phyloP scores from a whole-genome alignment of 306 rosid genomes.

The Begonia fuchsioides region DNA sequence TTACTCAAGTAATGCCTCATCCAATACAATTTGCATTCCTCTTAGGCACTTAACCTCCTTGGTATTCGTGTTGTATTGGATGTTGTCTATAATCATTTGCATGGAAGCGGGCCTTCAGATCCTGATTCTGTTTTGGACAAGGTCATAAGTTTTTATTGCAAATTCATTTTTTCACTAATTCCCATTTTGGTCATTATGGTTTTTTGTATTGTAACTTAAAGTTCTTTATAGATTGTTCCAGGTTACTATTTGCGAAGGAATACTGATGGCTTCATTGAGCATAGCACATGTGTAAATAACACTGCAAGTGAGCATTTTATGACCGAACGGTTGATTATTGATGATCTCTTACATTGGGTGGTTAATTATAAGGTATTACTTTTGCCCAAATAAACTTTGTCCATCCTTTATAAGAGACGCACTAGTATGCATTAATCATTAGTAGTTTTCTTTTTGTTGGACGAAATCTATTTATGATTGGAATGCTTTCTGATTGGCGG shows the following conservation, averaged over 20 bases:
- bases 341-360: conserved; percentile 89
- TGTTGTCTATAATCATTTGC: conserved; percentile 85
- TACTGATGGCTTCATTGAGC: conserved; percentile 73
- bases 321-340: conserved; percentile 84
- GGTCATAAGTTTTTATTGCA: conserved; percentile 26
- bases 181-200: not conserved
- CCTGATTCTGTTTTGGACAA: conserved; percentile 84
- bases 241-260: conserved; percentile 93
- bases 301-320: conserved; percentile 91
- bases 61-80: conserved; percentile 84
- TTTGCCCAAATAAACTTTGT: too few relatives aligned
- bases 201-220: conserved; percentile 21
- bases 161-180: not conserved
- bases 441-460: not conserved
- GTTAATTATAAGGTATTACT: conserved; percentile 63
- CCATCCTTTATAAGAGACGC: too few relatives aligned
- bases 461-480: not conserved
- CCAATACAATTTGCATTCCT: too few relatives aligned
- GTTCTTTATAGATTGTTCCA: conserved; percentile 72
- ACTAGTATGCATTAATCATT: not conserved
- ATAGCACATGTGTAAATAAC: conserved; percentile 86
- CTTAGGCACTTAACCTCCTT: conserved; percentile 61
- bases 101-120: conserved; percentile 68
- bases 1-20: too few relatives aligned
- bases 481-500: not conserved